Evolutionary conservation across 352 stramenopile species (phyloP), one percentile per base, ranked within the genome.

Genomic region (Pythium rishiriense): DNA sequence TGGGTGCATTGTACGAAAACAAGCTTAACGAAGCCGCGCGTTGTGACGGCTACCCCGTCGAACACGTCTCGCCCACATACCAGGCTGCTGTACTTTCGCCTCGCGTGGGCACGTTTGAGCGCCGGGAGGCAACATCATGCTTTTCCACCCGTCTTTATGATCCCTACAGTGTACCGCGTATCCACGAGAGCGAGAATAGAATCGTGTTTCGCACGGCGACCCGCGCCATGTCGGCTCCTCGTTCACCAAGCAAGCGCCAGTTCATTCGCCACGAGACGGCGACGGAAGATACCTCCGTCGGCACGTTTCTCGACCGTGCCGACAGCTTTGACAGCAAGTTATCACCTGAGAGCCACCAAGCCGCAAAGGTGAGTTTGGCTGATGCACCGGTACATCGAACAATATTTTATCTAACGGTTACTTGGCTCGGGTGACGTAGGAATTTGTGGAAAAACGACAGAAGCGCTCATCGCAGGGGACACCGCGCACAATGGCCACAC

Each of bases 371-470:
- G 61, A 28, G 51, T 43, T 31, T 64, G 1, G 8, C 41, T 39
- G 25, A 24, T n/a, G n/a, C n/a, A n/a, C n/a, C n/a, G n/a, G n/a
- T n/a, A n/a, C n/a, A n/a, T n/a, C n/a, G n/a, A n/a, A 10, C 22
- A 17, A 25, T 29, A 37, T 37, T 31, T 15, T 3, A 4, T 48
- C 35, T 26, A 33, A 6, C 5, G 19, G n/a, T 12, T 57, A 45
- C 19, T 6, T 42, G 49, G 41, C 28, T 47, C 33, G 7, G 6
- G 19, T 56, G 17, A 37, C 22, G 24, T 46, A 86, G 77, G 81
- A 75, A 3, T 90, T 90, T 48, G 77, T 90, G 26, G 81, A 87
- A 49, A 90, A 90, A 56, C 75, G 81, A 9, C 76, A 75, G 47
- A 73, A 73, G 39, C 79, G 81, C 11, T 51, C 79, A 4, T 55